Base-by-base conservation (phyloP, 441 rosid species). In the Corymbia citriodora region DNA sequence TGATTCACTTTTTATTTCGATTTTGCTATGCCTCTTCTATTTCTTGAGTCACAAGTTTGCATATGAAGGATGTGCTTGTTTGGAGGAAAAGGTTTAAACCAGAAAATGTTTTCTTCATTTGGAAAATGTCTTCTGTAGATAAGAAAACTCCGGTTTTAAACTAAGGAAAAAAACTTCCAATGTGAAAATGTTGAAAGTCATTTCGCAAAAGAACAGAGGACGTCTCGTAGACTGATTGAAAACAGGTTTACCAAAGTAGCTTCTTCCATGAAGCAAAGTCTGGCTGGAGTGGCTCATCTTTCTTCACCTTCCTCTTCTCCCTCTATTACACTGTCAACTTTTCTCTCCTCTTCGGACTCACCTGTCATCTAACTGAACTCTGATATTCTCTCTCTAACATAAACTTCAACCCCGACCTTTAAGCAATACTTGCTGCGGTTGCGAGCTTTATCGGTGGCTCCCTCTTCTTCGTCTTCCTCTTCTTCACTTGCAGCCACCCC, bases 341-440 rank as follows among this genome's bases (percentile, higher is more conserved):
- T 45, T 31, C 19, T 68, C 45, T n/a, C 33, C 61, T 65, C 40
- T 21, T 17, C 33, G n/a, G 18, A 33, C 81, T 70, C 81, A 8
- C 23, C 6, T 70, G 81, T 33, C 45, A 33, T 70, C 25, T 70
- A 31, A 17, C 81, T 31, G 2, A 33, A 31, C 45, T 33, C 25
- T 6, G 23, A 9, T 4, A 31, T 17, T 17, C 81, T 70, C 40
- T 68, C 40, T 65, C 74, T n/a, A 92, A 90, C 93, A 88, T 92
- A 92, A 95, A 49, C 94, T 92, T 61, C 95, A 95, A 3, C 74
- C 94, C 55, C 95, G 55, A 79, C 94, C 94, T 91, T 55, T 93
- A 90, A 96, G 89, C 93, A 63, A 9, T 96, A 96, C n/a, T 83
- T 55, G 92, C 93, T 92, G 10, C 93, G 90, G 2, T 92, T 85